phyloP scores from a whole-genome alignment of 148 eudicot species.

The Hydrangea macrophylla region DNA sequence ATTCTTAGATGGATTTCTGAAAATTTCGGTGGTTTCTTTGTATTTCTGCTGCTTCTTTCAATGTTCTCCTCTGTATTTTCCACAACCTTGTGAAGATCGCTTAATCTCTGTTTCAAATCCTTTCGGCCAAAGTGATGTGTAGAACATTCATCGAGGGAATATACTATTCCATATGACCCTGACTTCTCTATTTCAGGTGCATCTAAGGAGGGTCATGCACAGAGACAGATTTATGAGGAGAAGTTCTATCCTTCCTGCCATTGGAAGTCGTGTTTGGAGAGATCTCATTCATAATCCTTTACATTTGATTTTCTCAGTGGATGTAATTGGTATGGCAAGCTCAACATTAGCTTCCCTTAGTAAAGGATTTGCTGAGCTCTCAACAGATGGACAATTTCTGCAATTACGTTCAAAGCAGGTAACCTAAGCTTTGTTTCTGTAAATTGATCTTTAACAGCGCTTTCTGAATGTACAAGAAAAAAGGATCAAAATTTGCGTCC shows the following conservation, averaged over 20 bases:
- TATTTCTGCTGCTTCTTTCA: neutral
- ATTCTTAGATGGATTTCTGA: too few relatives aligned
- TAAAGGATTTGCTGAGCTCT: slow-evolving; percentile 97
- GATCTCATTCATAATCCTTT: slow-evolving; percentile 93
- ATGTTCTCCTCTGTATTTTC: neutral
- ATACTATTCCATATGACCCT: slow-evolving; percentile 11
- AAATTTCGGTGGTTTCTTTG: too few relatives aligned
- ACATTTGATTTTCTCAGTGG: slow-evolving; percentile 90
- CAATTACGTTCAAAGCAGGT: slow-evolving; percentile 97
- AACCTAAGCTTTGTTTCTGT: slow-evolving; percentile 8
- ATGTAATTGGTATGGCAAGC: slow-evolving; percentile 95
- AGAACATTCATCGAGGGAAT: neutral
- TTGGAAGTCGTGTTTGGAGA: slow-evolving; percentile 85
- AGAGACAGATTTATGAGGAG: slow-evolving; percentile 93
- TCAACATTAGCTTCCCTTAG: slow-evolving; percentile 95
- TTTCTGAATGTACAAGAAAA: too few relatives aligned
- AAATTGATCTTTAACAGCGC: neutral
- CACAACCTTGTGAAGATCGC: neutral
- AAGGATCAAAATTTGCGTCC: too few relatives aligned
- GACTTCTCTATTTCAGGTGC: slow-evolving; percentile 52
- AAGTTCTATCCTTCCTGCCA: slow-evolving; percentile 90
- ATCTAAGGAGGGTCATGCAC: slow-evolving; percentile 86
- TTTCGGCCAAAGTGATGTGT: neutral
- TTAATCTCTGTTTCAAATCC: neutral
- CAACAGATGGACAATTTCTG: slow-evolving; percentile 98